Percentiles rank a stretch among this genome's conserved stretches.
phyloP scores from a whole-genome alignment of 1,284 basidiomycete species.

The Rhodotorula sp. region DNA sequence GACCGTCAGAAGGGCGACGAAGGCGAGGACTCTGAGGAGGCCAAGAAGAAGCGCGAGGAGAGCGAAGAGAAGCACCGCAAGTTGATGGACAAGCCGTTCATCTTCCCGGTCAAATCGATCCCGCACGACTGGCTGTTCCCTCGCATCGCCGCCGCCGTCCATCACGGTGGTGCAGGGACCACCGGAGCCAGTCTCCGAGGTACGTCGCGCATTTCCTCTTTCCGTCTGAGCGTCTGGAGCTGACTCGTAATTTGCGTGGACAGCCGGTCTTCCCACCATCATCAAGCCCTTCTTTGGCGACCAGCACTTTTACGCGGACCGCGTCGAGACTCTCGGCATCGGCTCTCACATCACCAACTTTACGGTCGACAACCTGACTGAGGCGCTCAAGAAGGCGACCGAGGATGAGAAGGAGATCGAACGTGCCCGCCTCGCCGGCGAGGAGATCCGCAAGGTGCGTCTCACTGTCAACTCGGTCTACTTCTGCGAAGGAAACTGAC shows the following conservation, averaged over 20 bases:
- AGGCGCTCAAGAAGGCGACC: slow-evolving; percentile 76
- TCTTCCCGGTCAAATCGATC: slow-evolving; percentile 66
- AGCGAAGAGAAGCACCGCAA: slow-evolving; percentile 40
- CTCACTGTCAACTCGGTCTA: background rate
- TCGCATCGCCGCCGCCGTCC: slow-evolving; percentile 89
- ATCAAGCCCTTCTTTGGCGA: slow-evolving; percentile 97
- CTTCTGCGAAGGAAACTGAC: background rate
- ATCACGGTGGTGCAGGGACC: slow-evolving; percentile 96
- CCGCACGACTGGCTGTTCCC: slow-evolving; percentile 98
- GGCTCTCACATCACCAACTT: slow-evolving; percentile 70
- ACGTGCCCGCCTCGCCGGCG: slow-evolving; percentile 75
- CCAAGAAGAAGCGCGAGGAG: slow-evolving; percentile 37
- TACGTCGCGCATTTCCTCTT: slow-evolving; percentile 47
- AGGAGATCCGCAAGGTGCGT: slow-evolving; percentile 67
- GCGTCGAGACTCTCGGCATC: slow-evolving; percentile 87
- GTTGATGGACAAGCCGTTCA: slow-evolving; percentile 34
- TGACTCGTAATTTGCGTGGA: background rate
- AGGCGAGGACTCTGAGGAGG: slow-evolving; percentile 42
- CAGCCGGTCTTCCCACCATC: slow-evolving; percentile 88
- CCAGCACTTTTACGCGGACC: slow-evolving; percentile 93
- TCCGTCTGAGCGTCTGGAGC: slow-evolving; percentile 11
- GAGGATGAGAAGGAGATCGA: slow-evolving; percentile 82
- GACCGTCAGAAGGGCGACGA: slow-evolving; percentile 69
- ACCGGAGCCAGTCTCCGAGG: slow-evolving; percentile 88
- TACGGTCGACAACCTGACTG: slow-evolving; percentile 69